These are phyloP conservation scores for Thelonectria blattea DNA, from an alignment of 2,329 filamentous ascomycete species.

Conservation along the genomic window DNA sequence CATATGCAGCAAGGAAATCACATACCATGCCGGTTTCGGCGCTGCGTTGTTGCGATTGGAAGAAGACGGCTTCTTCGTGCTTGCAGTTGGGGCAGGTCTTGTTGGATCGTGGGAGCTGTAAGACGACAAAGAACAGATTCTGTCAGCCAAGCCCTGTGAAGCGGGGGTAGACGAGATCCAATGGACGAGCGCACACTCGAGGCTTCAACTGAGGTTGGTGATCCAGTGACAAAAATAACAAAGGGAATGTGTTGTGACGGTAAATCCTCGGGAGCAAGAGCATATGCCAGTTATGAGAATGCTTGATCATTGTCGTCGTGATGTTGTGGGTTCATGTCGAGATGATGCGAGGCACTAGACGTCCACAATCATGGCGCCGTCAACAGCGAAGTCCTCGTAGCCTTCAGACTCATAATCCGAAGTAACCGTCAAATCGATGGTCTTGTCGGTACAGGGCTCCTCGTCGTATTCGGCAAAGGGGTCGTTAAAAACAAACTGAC, in stretches of 20 bases:
- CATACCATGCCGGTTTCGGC: slow-evolving; percentile 98
- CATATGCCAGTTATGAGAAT: slow-evolving; percentile 35
- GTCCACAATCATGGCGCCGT: slow-evolving; percentile 31
- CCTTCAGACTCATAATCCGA: slow-evolving; percentile 29
- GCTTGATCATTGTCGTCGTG: slow-evolving; percentile 19
- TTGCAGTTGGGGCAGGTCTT: slow-evolving; percentile 85
- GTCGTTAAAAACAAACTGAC: slow-evolving; percentile 42
- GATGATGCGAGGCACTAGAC: slow-evolving; percentile 17
- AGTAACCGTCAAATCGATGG: slow-evolving; percentile 21
- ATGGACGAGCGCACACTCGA: slow-evolving; percentile 34
- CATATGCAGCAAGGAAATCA: slow-evolving; percentile 9
- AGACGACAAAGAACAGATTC: slow-evolving; percentile 41
- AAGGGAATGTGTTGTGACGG: background rate
- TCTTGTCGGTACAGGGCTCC: slow-evolving; percentile 42
- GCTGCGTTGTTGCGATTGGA: slow-evolving; percentile 97
- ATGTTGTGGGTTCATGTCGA: background rate
- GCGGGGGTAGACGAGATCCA: slow-evolving; percentile 39
- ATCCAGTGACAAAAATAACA: slow-evolving; percentile 24
- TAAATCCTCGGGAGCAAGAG: slow-evolving; percentile 23
- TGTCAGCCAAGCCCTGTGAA: slow-evolving; percentile 51
- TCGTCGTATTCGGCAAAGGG: slow-evolving; percentile 49
- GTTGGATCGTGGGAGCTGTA: slow-evolving; percentile 88
- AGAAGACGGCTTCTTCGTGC: slow-evolving; percentile 93
- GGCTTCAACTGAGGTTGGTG: slow-evolving; percentile 35
- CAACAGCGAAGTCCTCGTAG: slow-evolving; percentile 31